phyloP scores from a whole-genome alignment of 129 eudicot species.

The Gnaphalium uliginosum region DNA sequence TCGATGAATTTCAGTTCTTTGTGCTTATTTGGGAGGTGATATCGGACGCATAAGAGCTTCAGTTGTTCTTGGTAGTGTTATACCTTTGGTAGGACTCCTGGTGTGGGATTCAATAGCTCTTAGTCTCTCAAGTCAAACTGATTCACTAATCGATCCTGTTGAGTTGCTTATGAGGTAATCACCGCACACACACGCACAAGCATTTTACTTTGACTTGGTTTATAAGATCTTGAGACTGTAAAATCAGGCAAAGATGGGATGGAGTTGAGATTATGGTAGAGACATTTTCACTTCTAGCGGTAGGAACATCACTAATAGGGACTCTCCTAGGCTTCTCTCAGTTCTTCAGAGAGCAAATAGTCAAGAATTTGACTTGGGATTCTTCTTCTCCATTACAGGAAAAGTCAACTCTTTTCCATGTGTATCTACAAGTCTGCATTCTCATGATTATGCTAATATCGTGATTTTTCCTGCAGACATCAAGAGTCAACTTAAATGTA shows the following conservation, averaged over 20 bases:
- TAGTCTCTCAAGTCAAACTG: slow-evolving; percentile 52
- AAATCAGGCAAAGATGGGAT: slow-evolving; percentile 62
- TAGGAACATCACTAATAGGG: slow-evolving; percentile 83
- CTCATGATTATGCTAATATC: slow-evolving; percentile 9
- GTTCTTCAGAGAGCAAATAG: slow-evolving; percentile 79
- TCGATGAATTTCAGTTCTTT: slow-evolving; percentile 57
- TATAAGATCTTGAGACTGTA: slow-evolving; percentile 8
- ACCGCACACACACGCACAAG: neutral
- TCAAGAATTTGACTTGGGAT: slow-evolving; percentile 41
- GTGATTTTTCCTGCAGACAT: slow-evolving; percentile 39
- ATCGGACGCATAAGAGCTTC: slow-evolving; percentile 68
- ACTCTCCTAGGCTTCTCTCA: slow-evolving; percentile 78
- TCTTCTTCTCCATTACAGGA: slow-evolving; percentile 35
- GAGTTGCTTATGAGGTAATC: slow-evolving; percentile 69
- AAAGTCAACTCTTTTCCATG: slow-evolving; percentile 33
- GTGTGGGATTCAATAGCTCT: slow-evolving; percentile 76
- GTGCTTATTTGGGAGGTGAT: slow-evolving; percentile 83
- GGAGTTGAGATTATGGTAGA: slow-evolving; percentile 82
- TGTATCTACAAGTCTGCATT: slow-evolving; percentile 1
- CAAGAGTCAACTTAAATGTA: slow-evolving; percentile 25
- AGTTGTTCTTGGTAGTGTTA: slow-evolving; percentile 64
- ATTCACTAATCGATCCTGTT: slow-evolving; percentile 66
- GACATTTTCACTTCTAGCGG: slow-evolving; percentile 82
- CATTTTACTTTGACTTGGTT: slow-evolving; percentile 25
- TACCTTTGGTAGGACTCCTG: slow-evolving; percentile 67